Conservation (phyloP, 2,329 filamentous ascomycete species). For the Colletotrichum chlorophyti region DNA sequence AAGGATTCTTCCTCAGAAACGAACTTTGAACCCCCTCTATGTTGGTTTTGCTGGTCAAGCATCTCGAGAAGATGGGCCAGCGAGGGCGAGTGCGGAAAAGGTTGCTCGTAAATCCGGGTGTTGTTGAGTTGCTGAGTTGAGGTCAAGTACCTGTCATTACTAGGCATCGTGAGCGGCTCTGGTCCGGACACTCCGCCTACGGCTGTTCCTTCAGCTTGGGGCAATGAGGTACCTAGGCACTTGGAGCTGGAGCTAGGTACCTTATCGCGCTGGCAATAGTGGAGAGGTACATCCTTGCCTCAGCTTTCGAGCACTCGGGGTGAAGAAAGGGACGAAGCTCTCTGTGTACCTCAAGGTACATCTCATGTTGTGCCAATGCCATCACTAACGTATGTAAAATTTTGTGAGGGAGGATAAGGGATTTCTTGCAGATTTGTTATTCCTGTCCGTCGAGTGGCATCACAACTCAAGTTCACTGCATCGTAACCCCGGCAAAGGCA, state of each 20-base stretch:
- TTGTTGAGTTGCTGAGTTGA: background rate
- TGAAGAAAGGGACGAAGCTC: background rate
- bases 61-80: too few relatives aligned
- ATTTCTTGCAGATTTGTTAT: too few relatives aligned
- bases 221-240: background rate
- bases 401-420: too few relatives aligned
- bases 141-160: too few relatives aligned
- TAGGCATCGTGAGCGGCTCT: too few relatives aligned
- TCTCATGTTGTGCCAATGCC: background rate
- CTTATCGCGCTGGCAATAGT: background rate
- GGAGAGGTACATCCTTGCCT: background rate
- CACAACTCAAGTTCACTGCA: too few relatives aligned
- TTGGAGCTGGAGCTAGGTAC: background rate
- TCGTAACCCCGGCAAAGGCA: background rate
- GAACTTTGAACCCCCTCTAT: too few relatives aligned
- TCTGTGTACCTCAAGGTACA: background rate
- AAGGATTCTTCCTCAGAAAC: too few relatives aligned
- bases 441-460: background rate
- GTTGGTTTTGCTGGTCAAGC: background rate
- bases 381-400: too few relatives aligned
- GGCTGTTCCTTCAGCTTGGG: background rate
- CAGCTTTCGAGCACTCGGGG: background rate
- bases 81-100: too few relatives aligned
- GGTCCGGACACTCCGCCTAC: conserved; percentile 8
- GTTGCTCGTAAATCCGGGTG: too few relatives aligned